A percentile compares a stretch with the other conserved stretches of the same genome.
phyloP scores from a whole-genome alignment of 2,329 filamentous ascomycete species.

The Periconia sp. region DNA sequence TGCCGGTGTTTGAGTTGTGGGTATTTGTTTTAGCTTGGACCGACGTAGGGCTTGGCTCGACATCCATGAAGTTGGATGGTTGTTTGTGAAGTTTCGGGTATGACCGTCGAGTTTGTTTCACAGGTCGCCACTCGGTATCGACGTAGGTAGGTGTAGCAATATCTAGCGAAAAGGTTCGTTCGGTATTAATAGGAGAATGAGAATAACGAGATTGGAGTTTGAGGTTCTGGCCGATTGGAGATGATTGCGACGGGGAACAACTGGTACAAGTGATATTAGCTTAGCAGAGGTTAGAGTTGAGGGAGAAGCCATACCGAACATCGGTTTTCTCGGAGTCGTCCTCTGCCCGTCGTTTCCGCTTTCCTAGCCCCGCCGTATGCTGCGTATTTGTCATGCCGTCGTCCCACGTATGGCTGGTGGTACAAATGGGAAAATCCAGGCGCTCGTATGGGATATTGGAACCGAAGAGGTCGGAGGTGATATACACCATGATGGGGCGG shows the following conservation, averaged over 20 bases:
- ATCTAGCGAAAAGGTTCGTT: constrained; percentile 11
- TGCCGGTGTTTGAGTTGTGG: constrained; percentile 5
- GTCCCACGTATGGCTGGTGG: constrained; percentile 11
- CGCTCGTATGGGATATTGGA: constrained; percentile 16
- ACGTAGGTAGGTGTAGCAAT: constrained; percentile 7
- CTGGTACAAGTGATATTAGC: constrained; percentile 7
- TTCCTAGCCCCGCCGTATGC: constrained; percentile 24
- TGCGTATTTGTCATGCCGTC: constrained; percentile 23
- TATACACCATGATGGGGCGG: constrained; percentile 36
- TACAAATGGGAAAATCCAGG: constrained; percentile 5
- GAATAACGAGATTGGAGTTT: constrained; percentile 16
- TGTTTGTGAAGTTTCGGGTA: constrained; percentile 29
- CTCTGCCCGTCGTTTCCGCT: constrained; percentile 29
- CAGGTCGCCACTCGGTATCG: constrained; percentile 26
- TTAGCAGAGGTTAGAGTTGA: not conserved
- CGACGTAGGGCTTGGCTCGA: constrained; percentile 18
- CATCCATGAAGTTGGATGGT: constrained; percentile 37
- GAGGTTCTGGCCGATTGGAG: constrained; percentile 12
- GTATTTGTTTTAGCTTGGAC: not conserved
- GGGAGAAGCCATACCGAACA: constrained; percentile 11
- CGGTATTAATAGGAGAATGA: constrained; percentile 17
- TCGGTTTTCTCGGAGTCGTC: constrained; percentile 15
- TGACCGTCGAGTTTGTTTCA: constrained; percentile 33
- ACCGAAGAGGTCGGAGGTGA: constrained; percentile 39
- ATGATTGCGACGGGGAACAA: constrained; percentile 4